Percentiles rank a stretch among this genome's conserved stretches.
Evolutionary conservation across 164 flowering plant genomes (phyloP).

Genomic region (Liriodendron chinense): DNA sequence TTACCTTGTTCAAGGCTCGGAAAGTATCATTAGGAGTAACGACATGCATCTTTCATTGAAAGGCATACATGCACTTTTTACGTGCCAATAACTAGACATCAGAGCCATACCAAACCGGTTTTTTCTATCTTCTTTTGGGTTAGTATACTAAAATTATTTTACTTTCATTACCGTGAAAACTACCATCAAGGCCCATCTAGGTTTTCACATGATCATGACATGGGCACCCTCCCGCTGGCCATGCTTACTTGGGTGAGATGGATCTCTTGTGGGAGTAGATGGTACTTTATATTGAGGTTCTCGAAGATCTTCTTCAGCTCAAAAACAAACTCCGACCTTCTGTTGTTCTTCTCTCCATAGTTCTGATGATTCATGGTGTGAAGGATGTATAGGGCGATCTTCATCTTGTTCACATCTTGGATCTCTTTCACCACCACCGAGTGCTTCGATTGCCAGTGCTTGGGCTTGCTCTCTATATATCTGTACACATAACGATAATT

Average conservation of each 20-base stretch:
- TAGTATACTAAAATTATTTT: too few species aligned
- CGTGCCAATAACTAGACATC: too few species aligned
- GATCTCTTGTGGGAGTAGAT: slow-evolving; percentile 51
- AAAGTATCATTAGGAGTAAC: too few species aligned
- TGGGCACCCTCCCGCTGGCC: slow-evolving; percentile 2
- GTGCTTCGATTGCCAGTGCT: slow-evolving; percentile 47
- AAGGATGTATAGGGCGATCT: slow-evolving; percentile 30
- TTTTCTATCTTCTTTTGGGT: too few species aligned
- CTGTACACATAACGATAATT: slow-evolving; percentile 20
- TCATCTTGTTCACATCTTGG: slow-evolving; percentile 46
- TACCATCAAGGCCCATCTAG: too few species aligned
- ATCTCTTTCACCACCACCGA: slow-evolving; percentile 41
- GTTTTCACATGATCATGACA: neutral
- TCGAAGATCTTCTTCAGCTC: slow-evolving; percentile 49
- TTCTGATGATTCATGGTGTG: slow-evolving; percentile 66
- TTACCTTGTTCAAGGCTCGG: too few species aligned
- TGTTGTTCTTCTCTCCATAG: slow-evolving; percentile 28
- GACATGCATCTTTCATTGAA: too few species aligned
- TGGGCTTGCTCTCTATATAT: slow-evolving; percentile 51
- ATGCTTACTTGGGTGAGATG: slow-evolving; percentile 21
- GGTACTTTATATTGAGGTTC: slow-evolving; percentile 37
- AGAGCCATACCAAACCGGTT: too few species aligned
- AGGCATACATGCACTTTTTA: too few species aligned
- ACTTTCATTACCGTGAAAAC: too few species aligned
- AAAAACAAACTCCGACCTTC: slow-evolving; percentile 43